Conservation (phyloP, 805 yeast species). For the Saturnispora mendoncae region DNA sequence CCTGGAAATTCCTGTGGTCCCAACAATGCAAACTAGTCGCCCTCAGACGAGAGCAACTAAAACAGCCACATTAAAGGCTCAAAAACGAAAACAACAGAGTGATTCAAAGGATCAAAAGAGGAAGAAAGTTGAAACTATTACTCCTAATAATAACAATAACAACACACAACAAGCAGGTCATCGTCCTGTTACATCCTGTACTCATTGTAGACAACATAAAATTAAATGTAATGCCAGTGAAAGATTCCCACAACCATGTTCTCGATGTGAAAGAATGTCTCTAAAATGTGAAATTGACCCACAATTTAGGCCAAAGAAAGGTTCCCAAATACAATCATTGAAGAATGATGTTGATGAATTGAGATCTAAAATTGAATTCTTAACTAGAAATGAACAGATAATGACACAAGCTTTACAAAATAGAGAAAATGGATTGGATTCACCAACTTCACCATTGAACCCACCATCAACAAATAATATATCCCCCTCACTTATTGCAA, state of each 20-base stretch:
- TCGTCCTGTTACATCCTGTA: constrained; percentile 86
- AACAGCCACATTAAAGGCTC: not conserved
- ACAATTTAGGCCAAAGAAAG: constrained; percentile 82
- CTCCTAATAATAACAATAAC: too few relatives aligned
- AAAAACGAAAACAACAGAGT: not conserved
- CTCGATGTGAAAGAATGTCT: constrained; percentile 73
- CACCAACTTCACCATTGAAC: not conserved
- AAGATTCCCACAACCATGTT: constrained; percentile 72
- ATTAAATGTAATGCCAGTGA: constrained; percentile 88
- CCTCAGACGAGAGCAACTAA: not conserved
- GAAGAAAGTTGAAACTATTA: constrained; percentile 2
- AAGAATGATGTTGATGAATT: constrained; percentile 80
- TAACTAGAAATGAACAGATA: constrained; percentile 56
- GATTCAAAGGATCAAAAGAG: constrained; percentile 6
- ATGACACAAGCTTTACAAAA: constrained; percentile 55
- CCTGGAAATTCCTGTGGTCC: not conserved
- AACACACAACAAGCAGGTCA: constrained; percentile 42
- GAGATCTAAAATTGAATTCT: constrained; percentile 59
- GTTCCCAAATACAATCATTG: constrained; percentile 77
- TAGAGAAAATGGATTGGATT: constrained; percentile 9
- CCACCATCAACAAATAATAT: not conserved
- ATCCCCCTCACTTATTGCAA: constrained; percentile 23
- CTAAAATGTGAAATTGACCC: constrained; percentile 85
- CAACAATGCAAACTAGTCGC: not conserved
- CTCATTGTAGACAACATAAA: constrained; percentile 91